These are phyloP conservation scores for Lycium ferocissimum DNA, from an alignment of 257 asterid species.

Conservation along the genomic window DNA sequence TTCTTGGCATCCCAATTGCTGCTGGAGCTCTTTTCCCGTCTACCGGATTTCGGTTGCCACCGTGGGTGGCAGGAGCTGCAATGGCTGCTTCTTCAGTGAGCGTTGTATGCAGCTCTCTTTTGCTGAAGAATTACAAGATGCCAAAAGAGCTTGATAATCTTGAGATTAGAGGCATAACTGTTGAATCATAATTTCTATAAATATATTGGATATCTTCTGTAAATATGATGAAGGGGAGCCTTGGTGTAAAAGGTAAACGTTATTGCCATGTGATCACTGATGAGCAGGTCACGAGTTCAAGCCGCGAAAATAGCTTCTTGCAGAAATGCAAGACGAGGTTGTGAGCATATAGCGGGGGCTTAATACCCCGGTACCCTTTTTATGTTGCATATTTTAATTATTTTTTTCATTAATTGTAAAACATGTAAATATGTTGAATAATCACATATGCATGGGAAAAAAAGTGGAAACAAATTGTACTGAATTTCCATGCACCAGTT, in stretches of 20 bases:
- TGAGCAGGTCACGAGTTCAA: background rate
- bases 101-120: constrained; percentile 67
- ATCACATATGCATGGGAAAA: background rate
- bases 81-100: constrained; percentile 67
- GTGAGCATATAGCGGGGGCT: background rate
- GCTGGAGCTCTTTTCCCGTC: constrained; percentile 47
- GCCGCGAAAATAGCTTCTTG: background rate
- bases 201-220: background rate
- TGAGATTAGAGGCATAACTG: constrained; percentile 43
- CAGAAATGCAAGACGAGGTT: too few species aligned
- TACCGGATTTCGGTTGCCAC: constrained; percentile 49
- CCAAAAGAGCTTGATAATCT: constrained; percentile 43
- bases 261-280: background rate
- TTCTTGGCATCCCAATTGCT: constrained; percentile 47
- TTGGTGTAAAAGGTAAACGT: background rate
- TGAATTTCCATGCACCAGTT: background rate
- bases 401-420: background rate
- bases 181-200: constrained; percentile 31
- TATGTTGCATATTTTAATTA: background rate
- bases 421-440: background rate
- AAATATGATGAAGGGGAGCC: background rate
- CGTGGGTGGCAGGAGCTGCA: constrained; percentile 68
- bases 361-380: background rate
- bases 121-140: constrained; percentile 53
- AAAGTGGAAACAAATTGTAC: too few species aligned